Conservation (phyloP, 768 basidiomycete genomes). For the Rhizopogon rudus region DNA sequence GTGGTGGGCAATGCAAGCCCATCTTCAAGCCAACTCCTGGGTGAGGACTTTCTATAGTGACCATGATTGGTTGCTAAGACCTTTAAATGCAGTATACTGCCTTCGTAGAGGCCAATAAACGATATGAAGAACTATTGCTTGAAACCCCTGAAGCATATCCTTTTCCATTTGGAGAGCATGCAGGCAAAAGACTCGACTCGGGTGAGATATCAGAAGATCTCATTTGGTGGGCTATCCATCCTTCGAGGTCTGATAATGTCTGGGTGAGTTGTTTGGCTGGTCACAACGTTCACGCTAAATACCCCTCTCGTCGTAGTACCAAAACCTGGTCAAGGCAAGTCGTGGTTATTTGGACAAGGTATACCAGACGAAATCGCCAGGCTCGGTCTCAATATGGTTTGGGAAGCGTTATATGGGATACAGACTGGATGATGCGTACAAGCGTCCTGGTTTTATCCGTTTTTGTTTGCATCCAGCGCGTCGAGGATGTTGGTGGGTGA, state of each 20-base stretch:
- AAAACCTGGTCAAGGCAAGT: conserved; percentile 10
- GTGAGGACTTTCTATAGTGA: conserved; percentile 4
- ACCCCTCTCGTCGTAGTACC: conserved; percentile 6
- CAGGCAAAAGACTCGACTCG: not conserved
- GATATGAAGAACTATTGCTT: conserved; percentile 14
- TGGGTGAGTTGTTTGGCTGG: conserved; percentile 7
- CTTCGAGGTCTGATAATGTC: not conserved
- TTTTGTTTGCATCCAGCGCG: conserved; percentile 10
- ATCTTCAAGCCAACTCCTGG: not conserved
- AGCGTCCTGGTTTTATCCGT: not conserved
- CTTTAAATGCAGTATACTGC: conserved; percentile 3
- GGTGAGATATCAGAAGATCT: conserved; percentile 9
- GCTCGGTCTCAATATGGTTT: conserved; percentile 18
- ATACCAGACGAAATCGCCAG: conserved; percentile 15
- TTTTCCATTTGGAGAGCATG: conserved; percentile 1
- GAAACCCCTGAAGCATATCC: conserved; percentile 7
- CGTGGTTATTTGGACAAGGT: conserved; percentile 9
- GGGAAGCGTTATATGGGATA: conserved; percentile 12
- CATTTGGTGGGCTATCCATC: conserved; percentile 12
- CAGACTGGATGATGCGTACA: conserved; percentile 9
- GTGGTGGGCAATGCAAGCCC: conserved; percentile 5
- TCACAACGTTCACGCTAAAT: not conserved
- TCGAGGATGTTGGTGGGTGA: not conserved
- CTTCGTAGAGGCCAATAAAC: conserved; percentile 4
- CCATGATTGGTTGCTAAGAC: not conserved